Evolutionary conservation across 208 protist genomes (phyloP).

Genomic region (Herpetomonas tarakana): DNA sequence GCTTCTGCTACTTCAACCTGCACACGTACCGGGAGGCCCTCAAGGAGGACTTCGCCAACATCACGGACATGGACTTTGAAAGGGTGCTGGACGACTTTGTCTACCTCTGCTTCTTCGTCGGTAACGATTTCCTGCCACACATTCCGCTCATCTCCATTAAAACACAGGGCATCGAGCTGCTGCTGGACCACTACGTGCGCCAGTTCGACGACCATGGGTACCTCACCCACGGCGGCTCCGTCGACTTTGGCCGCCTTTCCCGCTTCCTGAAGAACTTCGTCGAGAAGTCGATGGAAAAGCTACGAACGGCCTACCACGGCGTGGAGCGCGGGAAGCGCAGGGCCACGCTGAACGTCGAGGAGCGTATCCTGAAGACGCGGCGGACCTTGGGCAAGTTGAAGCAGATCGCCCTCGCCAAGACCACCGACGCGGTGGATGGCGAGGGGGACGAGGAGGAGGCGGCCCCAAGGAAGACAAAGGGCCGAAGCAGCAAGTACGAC

Average conservation of each 20-base stretch:
- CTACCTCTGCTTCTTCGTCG: conserved; percentile 99
- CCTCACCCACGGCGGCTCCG: conserved; percentile 82
- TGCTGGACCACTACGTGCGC: conserved; percentile 89
- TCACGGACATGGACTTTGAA: conserved; percentile 93
- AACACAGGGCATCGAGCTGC: conserved; percentile 94
- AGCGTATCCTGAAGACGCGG: conserved; percentile 47
- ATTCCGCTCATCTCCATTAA: conserved; percentile 97
- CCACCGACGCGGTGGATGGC: neutral
- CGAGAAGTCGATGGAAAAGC: conserved; percentile 32
- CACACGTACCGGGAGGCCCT: conserved; percentile 68
- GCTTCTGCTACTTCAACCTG: conserved; percentile 90
- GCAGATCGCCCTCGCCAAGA: neutral
- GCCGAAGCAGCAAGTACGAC: neutral
- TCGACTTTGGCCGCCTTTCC: conserved; percentile 59
- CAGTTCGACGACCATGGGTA: conserved; percentile 72
- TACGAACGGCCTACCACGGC: conserved; percentile 65
- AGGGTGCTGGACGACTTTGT: conserved; percentile 99
- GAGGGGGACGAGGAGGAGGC: too few species aligned
- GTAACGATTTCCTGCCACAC: conserved; percentile 99
- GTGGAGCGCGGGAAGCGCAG: conserved; percentile 55
- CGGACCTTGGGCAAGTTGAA: neutral
- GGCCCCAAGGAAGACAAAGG: neutral
- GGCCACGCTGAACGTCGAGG: conserved; percentile 73
- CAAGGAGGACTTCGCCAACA: conserved; percentile 70
- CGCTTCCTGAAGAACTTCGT: conserved; percentile 71